Evolutionary conservation across 1,284 basidiomycete genomes (phyloP).

Genomic region (Schizophyllum amplum): DNA sequence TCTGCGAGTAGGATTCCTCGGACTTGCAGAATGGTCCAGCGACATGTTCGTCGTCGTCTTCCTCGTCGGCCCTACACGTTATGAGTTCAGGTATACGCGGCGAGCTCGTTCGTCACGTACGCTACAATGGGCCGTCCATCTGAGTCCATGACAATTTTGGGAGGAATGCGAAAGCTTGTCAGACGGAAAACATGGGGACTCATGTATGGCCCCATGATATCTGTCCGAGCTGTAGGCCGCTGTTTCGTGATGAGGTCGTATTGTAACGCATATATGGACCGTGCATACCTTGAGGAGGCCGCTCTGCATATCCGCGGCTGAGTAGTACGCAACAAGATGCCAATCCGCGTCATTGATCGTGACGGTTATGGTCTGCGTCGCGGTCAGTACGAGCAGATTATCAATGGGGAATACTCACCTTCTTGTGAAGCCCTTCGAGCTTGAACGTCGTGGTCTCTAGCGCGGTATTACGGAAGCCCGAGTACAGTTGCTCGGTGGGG

Average conservation of each 20-base stretch:
- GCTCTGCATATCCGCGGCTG: conserved; percentile 62
- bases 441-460: conserved; percentile 61
- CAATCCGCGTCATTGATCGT: conserved; percentile 68
- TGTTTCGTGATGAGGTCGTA: conserved; percentile 18
- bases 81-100: background rate
- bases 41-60: conserved; percentile 32
- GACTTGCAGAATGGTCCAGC: conserved; percentile 35
- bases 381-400: background rate
- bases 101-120: conserved; percentile 29
- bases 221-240: conserved; percentile 51
- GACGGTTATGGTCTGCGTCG: conserved; percentile 66
- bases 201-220: conserved; percentile 60
- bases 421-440: conserved; percentile 63
- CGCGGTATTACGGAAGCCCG: conserved; percentile 1
- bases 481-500: conserved; percentile 22
- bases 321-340: conserved; percentile 77
- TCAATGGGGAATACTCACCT: conserved; percentile 29
- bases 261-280: background rate
- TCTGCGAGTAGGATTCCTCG: conserved; percentile 33
- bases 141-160: conserved; percentile 55
- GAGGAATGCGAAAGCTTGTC: conserved; percentile 67
- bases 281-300: conserved; percentile 44
- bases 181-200: conserved; percentile 61
- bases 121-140: conserved; percentile 51
- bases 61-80: background rate